Evolutionary conservation across 163 green algal species (phyloP).

Genomic region (Scenedesmus sp.): DNA sequence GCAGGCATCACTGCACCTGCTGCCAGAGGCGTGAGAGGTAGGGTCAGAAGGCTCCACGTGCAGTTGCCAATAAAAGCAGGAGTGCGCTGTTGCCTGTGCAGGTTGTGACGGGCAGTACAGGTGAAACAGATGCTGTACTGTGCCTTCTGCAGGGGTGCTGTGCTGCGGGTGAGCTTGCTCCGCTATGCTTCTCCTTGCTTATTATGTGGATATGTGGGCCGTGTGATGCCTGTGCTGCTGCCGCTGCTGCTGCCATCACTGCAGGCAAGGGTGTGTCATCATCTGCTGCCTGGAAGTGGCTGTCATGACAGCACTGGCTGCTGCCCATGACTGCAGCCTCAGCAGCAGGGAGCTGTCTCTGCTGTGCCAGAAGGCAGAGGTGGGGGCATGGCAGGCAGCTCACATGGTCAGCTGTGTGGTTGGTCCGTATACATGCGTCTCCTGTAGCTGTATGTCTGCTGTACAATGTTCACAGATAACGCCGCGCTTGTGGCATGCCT

Average conservation of each 20-base stretch:
- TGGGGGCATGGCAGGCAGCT: too few relatives aligned
- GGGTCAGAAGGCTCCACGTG: neutral
- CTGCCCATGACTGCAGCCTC: conserved; percentile 63
- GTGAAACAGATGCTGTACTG: neutral
- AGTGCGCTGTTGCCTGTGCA: neutral
- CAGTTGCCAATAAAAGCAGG: too few relatives aligned
- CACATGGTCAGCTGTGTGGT: too few relatives aligned
- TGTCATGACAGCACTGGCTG: conserved; percentile 81
- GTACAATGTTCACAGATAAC: too few relatives aligned
- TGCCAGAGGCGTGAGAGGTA: too few relatives aligned
- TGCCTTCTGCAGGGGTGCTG: neutral
- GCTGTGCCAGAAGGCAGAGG: conserved; percentile 93
- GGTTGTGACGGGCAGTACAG: neutral
- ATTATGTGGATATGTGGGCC: too few relatives aligned
- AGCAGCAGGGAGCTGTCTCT: conserved; percentile 80
- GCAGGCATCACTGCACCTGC: neutral
- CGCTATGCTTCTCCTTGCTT: too few relatives aligned
- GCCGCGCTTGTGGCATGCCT: too few relatives aligned
- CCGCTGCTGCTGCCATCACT: neutral
- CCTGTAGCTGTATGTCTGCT: too few relatives aligned
- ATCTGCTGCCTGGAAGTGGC: conserved; percentile 95
- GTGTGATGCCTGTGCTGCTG: conserved; percentile 24
- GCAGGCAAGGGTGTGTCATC: conserved; percentile 92
- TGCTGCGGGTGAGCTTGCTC: neutral
- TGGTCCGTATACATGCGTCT: too few relatives aligned